Conservation (phyloP, 176 grass and related monocot species). For the Juncus effusus region DNA sequence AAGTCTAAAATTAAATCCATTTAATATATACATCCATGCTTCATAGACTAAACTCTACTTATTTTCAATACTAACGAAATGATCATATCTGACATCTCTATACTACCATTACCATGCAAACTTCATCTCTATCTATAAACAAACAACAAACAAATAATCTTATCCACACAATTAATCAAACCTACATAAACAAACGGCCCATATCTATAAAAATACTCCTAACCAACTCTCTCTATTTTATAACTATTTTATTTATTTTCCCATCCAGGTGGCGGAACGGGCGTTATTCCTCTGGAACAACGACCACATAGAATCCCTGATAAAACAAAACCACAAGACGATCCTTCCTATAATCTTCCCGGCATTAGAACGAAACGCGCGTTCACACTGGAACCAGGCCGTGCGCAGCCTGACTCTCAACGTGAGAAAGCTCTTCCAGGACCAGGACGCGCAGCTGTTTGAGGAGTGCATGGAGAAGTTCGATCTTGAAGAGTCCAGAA, state of each 20-base stretch:
- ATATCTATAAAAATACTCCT: no score
- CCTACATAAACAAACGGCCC: no score
- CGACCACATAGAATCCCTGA: constrained; percentile 88
- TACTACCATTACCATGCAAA: no score
- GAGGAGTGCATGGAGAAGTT: constrained; percentile 69
- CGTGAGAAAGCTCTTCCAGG: constrained; percentile 87
- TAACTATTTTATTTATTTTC: constrained; percentile 1
- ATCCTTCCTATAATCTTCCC: constrained; percentile 92
- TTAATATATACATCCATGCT: no score
- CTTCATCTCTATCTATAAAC: no score
- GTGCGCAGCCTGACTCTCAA: constrained; percentile 82
- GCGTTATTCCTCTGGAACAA: constrained; percentile 99
- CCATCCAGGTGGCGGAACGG: constrained; percentile 76
- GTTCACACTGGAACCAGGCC: constrained; percentile 88
- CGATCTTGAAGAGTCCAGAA: constrained; percentile 58
- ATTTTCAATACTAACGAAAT: no score
- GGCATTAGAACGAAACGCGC: constrained; percentile 69
- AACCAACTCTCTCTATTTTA: not conserved
- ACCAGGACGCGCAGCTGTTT: constrained; percentile 65
- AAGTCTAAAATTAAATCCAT: no score
- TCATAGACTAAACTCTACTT: no score
- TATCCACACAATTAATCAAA: no score
- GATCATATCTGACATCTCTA: no score
- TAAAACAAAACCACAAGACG: constrained; percentile 93
- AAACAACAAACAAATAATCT: no score